phyloP scores from a whole-genome alignment of 2,329 filamentous ascomycete species.

The Claviceps sp. region DNA sequence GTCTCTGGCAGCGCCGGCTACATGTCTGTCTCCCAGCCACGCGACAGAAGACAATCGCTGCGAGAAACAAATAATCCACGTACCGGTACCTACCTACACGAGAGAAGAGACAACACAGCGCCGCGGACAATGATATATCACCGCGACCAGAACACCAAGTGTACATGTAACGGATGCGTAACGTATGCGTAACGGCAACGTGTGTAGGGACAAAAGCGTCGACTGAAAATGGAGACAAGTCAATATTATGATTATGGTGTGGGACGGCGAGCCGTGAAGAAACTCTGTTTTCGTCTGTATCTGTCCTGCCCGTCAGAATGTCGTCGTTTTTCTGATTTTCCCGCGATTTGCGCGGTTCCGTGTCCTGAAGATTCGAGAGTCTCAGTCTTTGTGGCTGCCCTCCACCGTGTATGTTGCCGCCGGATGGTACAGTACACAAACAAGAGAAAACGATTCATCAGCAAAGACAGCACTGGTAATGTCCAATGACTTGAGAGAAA shows the following conservation, averaged over 20 bases:
- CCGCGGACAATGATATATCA: too few species aligned
- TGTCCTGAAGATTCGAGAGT: background rate
- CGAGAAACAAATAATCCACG: too few species aligned
- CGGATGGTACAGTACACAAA: background rate
- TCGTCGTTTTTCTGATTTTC: background rate
- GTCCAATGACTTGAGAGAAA: background rate
- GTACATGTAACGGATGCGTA: too few species aligned
- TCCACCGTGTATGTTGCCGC: background rate
- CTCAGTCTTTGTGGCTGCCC: too few species aligned
- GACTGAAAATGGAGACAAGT: background rate
- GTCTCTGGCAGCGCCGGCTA: background rate
- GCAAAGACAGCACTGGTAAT: background rate
- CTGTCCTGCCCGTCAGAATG: background rate
- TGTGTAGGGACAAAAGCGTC: background rate
- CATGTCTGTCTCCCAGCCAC: too few species aligned
- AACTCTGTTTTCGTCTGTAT: constrained; percentile 4
- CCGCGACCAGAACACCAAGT: too few species aligned
- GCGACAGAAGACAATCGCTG: too few species aligned
- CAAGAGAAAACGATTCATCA: background rate
- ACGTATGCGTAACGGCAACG: too few species aligned
- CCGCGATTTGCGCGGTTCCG: background rate
- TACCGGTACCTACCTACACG: too few species aligned
- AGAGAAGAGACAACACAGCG: too few species aligned
- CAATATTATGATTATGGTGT: background rate
- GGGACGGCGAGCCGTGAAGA: constrained; percentile 1